phyloP scores from a whole-genome alignment of 1,139 yeast genomes.

The Chernovozyma sophiae-reginae region DNA sequence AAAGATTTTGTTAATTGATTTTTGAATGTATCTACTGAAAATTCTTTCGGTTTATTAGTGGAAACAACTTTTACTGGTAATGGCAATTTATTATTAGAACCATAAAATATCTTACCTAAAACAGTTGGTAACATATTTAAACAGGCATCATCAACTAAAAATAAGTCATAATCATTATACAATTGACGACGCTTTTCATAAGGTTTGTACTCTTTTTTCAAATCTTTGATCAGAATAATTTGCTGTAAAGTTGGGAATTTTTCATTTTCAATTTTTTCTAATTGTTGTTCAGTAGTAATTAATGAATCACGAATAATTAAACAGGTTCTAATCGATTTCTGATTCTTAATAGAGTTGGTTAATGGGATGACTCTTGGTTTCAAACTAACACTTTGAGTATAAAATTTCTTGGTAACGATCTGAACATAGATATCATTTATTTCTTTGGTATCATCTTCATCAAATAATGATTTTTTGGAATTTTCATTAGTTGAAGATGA shows the following conservation, averaged over 20 bases:
- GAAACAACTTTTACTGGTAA: constrained; percentile 57
- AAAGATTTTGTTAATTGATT: constrained; percentile 59
- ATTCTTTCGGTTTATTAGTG: constrained; percentile 30
- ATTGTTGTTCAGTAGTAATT: constrained; percentile 54
- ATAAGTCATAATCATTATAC: constrained; percentile 58
- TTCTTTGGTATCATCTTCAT: constrained; percentile 50
- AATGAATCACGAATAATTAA: constrained; percentile 67
- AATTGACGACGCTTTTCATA: constrained; percentile 71
- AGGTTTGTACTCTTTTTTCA: constrained; percentile 65
- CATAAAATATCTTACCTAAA: constrained; percentile 75
- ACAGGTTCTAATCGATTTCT: constrained; percentile 57
- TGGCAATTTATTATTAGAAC: constrained; percentile 59
- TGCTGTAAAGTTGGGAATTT: constrained; percentile 44
- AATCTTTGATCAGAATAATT: constrained; percentile 51
- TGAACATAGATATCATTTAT: constrained; percentile 53
- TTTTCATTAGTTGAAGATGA: constrained; percentile 21
- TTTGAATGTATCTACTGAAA: constrained; percentile 54
- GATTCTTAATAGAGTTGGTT: constrained; percentile 45
- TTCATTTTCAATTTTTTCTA: constrained; percentile 57
- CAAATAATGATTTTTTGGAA: constrained; percentile 34
- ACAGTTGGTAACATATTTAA: constrained; percentile 76
- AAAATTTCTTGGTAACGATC: constrained; percentile 61
- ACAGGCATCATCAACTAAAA: constrained; percentile 79
- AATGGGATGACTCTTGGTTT: constrained; percentile 67
- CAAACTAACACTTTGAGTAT: constrained; percentile 57